These are phyloP conservation scores for Quercus aquifolioides DNA, from an alignment of 306 rosid species.

Conservation along the genomic window DNA sequence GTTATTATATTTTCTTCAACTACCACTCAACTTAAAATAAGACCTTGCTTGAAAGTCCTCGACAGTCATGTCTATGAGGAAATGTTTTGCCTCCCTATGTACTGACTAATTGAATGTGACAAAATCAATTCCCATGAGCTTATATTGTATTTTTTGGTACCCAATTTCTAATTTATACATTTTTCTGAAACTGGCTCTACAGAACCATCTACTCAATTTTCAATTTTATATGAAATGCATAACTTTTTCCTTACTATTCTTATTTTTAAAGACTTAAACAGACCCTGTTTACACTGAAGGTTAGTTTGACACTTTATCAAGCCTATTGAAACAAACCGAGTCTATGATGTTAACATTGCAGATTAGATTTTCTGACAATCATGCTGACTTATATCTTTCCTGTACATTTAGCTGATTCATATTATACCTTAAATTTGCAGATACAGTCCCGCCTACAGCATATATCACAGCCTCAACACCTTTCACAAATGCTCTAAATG, in stretches of 20 bases:
- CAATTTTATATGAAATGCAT: background rate
- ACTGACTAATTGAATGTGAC: no score
- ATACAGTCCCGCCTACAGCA: slow-evolving; percentile 88
- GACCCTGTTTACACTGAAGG: background rate
- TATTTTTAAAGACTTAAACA: background rate
- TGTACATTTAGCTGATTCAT: slow-evolving; percentile 3
- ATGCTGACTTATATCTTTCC: background rate
- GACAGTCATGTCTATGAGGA: background rate
- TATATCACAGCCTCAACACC: slow-evolving; percentile 47
- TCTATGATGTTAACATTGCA: background rate
- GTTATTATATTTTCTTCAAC: background rate
- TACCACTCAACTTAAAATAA: background rate
- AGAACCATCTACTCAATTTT: background rate
- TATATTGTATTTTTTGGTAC: background rate
- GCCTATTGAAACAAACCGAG: background rate
- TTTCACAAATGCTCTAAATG: slow-evolving; percentile 63
- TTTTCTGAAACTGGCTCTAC: background rate
- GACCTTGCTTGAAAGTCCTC: background rate
- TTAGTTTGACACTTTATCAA: background rate
- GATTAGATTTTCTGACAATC: background rate
- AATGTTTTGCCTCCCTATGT: background rate
- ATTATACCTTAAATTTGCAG: slow-evolving; percentile 38
- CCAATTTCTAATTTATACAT: no score
- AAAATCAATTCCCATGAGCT: no score
- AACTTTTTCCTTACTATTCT: background rate